Conservation (phyloP, 2,329 filamentous ascomycete species). For the Sclerotinia sclerotiorum region DNA sequence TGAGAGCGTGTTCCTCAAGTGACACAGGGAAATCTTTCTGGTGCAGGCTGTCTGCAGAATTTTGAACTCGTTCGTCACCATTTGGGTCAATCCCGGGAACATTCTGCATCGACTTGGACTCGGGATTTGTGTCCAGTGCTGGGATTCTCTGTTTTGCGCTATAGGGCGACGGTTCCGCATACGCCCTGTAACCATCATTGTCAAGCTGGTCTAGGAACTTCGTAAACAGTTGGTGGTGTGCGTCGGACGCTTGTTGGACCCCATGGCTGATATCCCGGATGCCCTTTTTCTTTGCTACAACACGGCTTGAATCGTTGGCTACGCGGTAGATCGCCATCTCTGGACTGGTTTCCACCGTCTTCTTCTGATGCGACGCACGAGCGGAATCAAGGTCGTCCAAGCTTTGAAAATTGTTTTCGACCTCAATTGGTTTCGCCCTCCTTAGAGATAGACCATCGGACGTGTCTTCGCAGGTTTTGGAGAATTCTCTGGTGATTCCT, state of each 20-base stretch:
- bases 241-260: neutral
- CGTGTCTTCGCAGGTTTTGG: neutral
- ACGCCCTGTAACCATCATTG: conserved; percentile 11
- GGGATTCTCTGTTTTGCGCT: neutral
- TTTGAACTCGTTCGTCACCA: neutral
- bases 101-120: neutral
- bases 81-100: neutral
- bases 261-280: neutral
- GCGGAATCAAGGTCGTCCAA: neutral
- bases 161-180: neutral
- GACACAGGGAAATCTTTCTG: neutral
- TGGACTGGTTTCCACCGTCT: neutral
- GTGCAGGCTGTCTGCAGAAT: neutral
- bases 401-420: neutral
- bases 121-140: neutral
- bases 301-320: neutral
- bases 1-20: neutral
- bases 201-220: conserved; percentile 2
- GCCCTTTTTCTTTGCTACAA: neutral
- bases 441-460: neutral
- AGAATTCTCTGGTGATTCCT: neutral
- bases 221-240: neutral
- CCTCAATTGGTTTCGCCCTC: neutral
- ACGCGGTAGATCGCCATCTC: neutral
- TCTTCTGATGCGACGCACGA: neutral